These are phyloP conservation scores for Lipomyces chichibuensis DNA, from an alignment of 805 yeast species.

Conservation along the genomic window DNA sequence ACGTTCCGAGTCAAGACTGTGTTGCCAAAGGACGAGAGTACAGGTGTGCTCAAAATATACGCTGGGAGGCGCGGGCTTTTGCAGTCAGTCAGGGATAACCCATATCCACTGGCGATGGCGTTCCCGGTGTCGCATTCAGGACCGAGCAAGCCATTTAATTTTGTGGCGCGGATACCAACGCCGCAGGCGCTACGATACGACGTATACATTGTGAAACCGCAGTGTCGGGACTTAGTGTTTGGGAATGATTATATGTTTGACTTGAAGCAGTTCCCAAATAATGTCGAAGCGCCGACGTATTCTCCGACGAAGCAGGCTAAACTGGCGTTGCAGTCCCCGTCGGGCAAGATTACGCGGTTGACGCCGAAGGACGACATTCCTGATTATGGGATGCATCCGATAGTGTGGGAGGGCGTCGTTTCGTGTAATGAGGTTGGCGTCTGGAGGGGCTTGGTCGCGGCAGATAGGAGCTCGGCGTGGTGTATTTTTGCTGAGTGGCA, in stretches of 20 bases:
- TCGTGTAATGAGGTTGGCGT: conserved; percentile 71
- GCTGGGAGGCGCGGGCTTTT: conserved; percentile 62
- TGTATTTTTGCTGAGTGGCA: conserved; percentile 76
- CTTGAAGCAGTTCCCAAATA: conserved; percentile 60
- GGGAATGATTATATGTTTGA: conserved; percentile 68
- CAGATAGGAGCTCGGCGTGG: conserved; percentile 50
- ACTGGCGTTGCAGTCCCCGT: conserved; percentile 78
- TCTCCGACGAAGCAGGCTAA: conserved; percentile 45
- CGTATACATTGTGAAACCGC: conserved; percentile 83
- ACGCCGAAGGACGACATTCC: conserved; percentile 48
- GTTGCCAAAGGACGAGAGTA: conserved; percentile 66
- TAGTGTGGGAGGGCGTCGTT: conserved; percentile 60
- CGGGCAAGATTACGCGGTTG: conserved; percentile 72
- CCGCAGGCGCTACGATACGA: conserved; percentile 71
- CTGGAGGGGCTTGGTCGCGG: conserved; percentile 81
- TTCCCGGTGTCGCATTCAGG: conserved; percentile 31
- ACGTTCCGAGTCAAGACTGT: conserved; percentile 78
- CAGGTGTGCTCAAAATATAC: conserved; percentile 76
- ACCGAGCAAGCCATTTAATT: conserved; percentile 56
- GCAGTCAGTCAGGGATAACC: conserved; percentile 27
- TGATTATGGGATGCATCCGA: conserved; percentile 39
- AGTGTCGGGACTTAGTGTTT: conserved; percentile 60
- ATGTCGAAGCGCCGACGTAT: conserved; percentile 21
- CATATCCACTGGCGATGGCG: conserved; percentile 46
- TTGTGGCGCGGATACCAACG: conserved; percentile 73